Base-by-base conservation (phyloP, 345 rosid species). In the Carallia pectinifolia region DNA sequence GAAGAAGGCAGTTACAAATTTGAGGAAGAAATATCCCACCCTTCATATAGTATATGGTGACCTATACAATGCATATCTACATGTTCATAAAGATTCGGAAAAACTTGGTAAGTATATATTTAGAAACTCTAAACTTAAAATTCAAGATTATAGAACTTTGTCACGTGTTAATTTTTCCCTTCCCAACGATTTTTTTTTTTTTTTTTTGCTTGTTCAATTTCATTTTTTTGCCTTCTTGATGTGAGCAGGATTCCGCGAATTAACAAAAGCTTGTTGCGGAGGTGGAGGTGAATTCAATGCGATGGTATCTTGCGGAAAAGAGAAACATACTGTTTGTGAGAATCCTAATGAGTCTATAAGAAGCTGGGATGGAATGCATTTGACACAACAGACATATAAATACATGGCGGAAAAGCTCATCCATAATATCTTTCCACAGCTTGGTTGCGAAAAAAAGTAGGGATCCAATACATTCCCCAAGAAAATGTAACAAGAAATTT, bases 351-450 rank as follows among this genome's bases (percentile, higher is more conserved):
- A 53, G 53, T 62, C 56, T 12, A 53, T 77, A 9, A 23, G 23
- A 23, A 81, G 80, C 38, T 84, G 85, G 84, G 85, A 82, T 16
- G 82, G 78, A 44, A 39, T 73, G 1, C 84, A 78, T n/a, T 74
- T 68, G 68, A 76, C 83, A 2, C 77, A 81, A 27, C 68, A 37
- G 47, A 81, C 77, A 2, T 67, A 83, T 13, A 38, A 76, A 1
- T 19, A 7, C 44, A 69, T 74, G 65, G 65, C 86, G 1, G 7
- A 33, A 18, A 71, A 75, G 74, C 53, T 82, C 6, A 62, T 77
- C 39, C 12, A 13, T 7, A 53, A 73, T 17, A 73, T 78, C 62
- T 66, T 62, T 36, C 78, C 74, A 2, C 29, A 65, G 30, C 69
- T 76, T 65, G 30, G 33, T 36, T 72, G 80, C 19, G 23, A 23